Evolutionary conservation across 805 yeast genomes (phyloP), one percentile per base, ranked within the genome.

Genomic region (Lipomyces orientalis): DNA sequence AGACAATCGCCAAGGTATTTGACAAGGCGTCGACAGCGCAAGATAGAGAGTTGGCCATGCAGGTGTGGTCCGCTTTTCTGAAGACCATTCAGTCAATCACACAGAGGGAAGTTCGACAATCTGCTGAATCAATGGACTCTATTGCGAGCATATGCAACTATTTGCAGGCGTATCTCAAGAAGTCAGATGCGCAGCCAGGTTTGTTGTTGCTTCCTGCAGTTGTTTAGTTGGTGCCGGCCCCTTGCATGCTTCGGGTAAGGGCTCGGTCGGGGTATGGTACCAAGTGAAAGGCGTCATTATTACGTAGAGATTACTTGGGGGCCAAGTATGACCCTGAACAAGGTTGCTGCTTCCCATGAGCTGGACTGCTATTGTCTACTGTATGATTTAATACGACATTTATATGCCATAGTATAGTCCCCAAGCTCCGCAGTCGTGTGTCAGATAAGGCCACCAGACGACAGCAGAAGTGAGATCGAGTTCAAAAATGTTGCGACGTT

Each of bases 51-150:
- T 7, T 54, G 25, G 60, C 56, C 7, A 43, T 60, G 8, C 29
- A 19, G 16, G 54, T 71, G 31, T 68, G 71, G 71, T 19, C 10
- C 10, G 62, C 64, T 16, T 66, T 25, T 22, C 54, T 68, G 60
- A 52, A 39, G 37, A 62, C 54, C 43, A 55, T 68, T 10, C 62
- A 61, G 4, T 43, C 64, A 0, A 57, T 62, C 19, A 57, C 65
- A 1, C 60, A 56, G 43, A 54, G 71, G 16, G 71, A 68, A 43
- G 69, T 68, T 22, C 66, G 70, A 33, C 64, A 43, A 12, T 67
- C 71, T 29, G n/a, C 65, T 1, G 71, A 66, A 25, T 31, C 70
- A 7, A 43, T 58, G 19, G 64, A 55, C 6, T 61, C 71, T n/a
- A 37, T 68, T 9, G 65, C 61, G 6, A 51, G 16, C 12, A 62